A percentile compares a stretch with the other conserved stretches of the same genome.
These are phyloP conservation scores for Phaffia rhodozyma DNA, from an alignment of 1,284 basidiomycete species.

Conservation along the genomic window DNA sequence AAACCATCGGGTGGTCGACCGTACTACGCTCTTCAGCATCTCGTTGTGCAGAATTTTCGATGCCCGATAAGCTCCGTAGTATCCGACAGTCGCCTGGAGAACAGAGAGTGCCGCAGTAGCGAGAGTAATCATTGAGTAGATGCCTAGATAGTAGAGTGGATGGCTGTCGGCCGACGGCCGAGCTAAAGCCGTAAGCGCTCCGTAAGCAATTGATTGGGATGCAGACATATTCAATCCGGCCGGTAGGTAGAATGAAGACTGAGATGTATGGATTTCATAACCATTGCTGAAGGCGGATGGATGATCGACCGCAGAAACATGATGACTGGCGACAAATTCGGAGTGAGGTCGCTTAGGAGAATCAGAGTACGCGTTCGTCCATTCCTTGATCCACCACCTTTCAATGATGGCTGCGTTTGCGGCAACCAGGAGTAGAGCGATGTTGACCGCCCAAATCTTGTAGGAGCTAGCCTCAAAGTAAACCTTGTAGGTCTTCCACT, in stretches of 20 bases:
- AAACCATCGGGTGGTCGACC: constrained; percentile 43
- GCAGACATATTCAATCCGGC: no score
- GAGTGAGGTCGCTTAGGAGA: no score
- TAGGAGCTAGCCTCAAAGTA: constrained; percentile 46
- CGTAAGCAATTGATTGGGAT: no score
- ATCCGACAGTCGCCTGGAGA: constrained; percentile 27
- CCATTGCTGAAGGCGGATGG: no score
- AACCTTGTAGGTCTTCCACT: constrained; percentile 63
- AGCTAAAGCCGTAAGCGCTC: no score
- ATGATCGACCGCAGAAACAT: no score
- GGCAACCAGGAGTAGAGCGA: constrained; percentile 6
- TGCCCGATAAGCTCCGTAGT: constrained; percentile 25
- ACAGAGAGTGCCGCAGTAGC: constrained; percentile 29
- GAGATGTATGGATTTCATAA: no score
- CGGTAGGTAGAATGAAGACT: no score
- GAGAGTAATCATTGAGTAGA: constrained; percentile 31
- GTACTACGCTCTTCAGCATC: constrained; percentile 7
- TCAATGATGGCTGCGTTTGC: constrained; percentile 9
- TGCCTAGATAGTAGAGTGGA: constrained; percentile 36
- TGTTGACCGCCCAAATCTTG: constrained; percentile 21
- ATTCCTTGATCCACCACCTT: constrained; percentile 11
- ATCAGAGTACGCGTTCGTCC: constrained; percentile 2
- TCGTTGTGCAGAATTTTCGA: constrained; percentile 3
- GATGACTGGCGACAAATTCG: constrained; percentile 13
- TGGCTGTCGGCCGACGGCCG: constrained; percentile 33